Evolutionary conservation across 1,284 basidiomycete genomes (phyloP), one percentile per base, ranked within the genome.

Genomic region (Phellinidium pouzarii): DNA sequence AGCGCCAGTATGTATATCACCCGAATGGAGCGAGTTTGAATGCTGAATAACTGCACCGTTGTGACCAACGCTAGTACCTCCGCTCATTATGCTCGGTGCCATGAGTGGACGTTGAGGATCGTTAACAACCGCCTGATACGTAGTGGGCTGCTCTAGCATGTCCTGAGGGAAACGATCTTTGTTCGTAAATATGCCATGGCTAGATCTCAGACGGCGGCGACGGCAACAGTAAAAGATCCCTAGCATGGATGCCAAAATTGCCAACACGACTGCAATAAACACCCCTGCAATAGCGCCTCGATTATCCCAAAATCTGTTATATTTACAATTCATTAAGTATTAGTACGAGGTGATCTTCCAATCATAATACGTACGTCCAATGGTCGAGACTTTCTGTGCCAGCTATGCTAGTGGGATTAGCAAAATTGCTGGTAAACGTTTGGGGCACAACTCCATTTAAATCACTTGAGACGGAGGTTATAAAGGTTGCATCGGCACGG

Each of bases 251-350:
- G 67, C 66, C 4, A 72, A 66, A 5, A 70, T 61, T 31, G 72
- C 58, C 12, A 82, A 57, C 19, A 76, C 81, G 26, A 78, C 69
- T 17, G 69, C 74, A 4, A 78, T 65, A 62, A 84, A 83, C 14
- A 79, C 73, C 2, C 78, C 81, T 14, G 76, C 74, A 11, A 82
- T 76, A 7, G 76, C 76, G 3, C 76, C 75, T 42, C 66, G 72
- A 57, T 83, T 75, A 14, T 69, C 63, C 52, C 82, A 71, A 62
- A 84, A 77, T 8, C 80, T 83, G 50, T 17, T 36, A 48, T 31
- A 55, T 38, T 41, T 26, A 46, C 14, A 38, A 31, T 31, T 42
- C 29, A 31, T 7, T 7, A 12, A 31, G 29, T 23, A 23, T 29
- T 42, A 22, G 17, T 12, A 34, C 37, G 11, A 22, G 31, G 31